Base-by-base conservation (phyloP, 129 eudicot genomes). In the Saposhnikovia divaricata region DNA sequence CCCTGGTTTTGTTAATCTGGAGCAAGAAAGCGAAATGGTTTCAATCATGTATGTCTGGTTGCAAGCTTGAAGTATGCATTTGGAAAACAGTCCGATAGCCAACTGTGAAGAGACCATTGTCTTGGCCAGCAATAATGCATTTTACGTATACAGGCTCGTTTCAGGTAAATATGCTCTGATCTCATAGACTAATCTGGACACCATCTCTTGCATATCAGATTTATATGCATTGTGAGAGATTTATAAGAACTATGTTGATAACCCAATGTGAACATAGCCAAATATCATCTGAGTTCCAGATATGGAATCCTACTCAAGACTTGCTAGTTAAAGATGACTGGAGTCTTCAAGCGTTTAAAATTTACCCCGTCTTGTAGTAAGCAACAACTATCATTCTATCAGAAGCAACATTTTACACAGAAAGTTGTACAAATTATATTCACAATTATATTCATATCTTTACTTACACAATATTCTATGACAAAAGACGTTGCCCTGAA, bases 281-380 rank as follows among this genome's bases (percentile, higher is more conserved):
- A 79, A 74, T 46, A 74, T 51, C 76, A 75, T 43, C 10, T 31
- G 84, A 45, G 75, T 81, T 75, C 84, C 84, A 81, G 0, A 59
- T 18, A 57, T 81, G 28, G 75, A 3, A 31, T 74, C 66, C 47
- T 40, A 61, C 65, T 51, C 3, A 2, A 42, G 23, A n/a, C 48
- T 73, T 0, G 23, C 70, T 4, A 23, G 34, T 43, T 75, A 42
- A 43, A 59, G 53, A 51, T 45, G 61, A 75, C 42, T n/a, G 28
- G 76, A 61, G 72, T 31, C 45, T 39, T 34, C 46, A 59, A 16
- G 83, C 66, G 15, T 81, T 57, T 7, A 51, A 74, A n/a, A 74
- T 71, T 34, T 73, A 46, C n/a, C 79, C 84, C 65, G 47, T 81
- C 28, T 81, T 74, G 37, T 63, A 74, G 72, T 50, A 74, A 28